phyloP scores from a whole-genome alignment of 768 basidiomycete species.

The Boletus eberwhitei region DNA sequence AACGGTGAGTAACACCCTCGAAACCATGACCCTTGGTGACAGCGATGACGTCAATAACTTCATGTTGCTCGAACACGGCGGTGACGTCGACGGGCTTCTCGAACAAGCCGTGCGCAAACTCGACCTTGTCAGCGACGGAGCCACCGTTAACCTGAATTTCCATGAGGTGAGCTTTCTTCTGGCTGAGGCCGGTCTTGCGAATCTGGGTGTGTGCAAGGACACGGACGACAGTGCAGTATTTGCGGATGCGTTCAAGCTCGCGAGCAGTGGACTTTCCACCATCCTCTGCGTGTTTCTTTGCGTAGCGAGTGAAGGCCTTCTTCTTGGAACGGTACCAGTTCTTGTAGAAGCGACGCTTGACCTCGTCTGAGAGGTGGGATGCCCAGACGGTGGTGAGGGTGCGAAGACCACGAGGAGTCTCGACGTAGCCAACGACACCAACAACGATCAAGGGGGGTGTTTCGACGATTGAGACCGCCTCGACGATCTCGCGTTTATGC shows the following conservation, averaged over 20 bases:
- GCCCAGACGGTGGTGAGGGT: constrained; percentile 99
- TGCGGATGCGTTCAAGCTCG: constrained; percentile 98
- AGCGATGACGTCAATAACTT: constrained; percentile 94
- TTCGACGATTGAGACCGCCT: constrained; percentile 94
- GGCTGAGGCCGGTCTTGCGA: constrained; percentile 93
- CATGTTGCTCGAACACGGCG: constrained; percentile 92
- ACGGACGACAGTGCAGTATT: constrained; percentile 99
- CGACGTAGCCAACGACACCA: constrained; percentile 98
- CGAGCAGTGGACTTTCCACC: constrained; percentile 87
- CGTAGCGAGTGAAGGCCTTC: constrained; percentile 99
- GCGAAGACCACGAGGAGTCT: constrained; percentile 98
- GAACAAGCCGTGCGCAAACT: constrained; percentile 89
- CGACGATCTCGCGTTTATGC: constrained; percentile 99
- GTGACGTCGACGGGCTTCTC: constrained; percentile 91
- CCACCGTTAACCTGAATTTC: constrained; percentile 99
- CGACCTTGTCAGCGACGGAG: constrained; percentile 93
- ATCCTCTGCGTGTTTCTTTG: constrained; percentile 98
- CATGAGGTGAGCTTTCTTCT: constrained; percentile 99
- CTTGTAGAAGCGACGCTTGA: constrained; percentile 99
- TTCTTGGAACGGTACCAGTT: constrained; percentile 99
- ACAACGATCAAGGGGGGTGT: constrained; percentile 96
- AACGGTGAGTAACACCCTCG: constrained; percentile 98
- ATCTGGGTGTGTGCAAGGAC: constrained; percentile 99
- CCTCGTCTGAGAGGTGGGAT: constrained; percentile 93
- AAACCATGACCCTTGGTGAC: constrained; percentile 99